These are phyloP conservation scores for Dictyostelium citrinum DNA, from an alignment of 78 protist species.

Conservation along the genomic window DNA sequence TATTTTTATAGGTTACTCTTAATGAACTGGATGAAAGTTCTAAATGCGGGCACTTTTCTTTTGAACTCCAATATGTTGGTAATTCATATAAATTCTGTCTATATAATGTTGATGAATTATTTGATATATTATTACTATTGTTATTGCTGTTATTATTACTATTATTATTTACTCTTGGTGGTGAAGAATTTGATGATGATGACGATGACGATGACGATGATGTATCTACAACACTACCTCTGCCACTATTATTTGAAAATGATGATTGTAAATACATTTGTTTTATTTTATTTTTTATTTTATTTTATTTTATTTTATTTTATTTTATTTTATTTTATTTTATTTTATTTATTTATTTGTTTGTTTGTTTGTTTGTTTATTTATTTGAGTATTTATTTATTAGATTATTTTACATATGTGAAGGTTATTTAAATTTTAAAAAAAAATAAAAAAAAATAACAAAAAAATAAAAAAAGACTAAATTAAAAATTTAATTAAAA, in stretches of 20 bases:
- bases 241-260: constrained; percentile 5
- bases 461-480: not conserved
- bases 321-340: not conserved
- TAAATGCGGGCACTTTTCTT: constrained; percentile 38
- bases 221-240: not conserved
- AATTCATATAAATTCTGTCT: constrained; percentile 11
- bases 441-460: not conserved
- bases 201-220: not conserved
- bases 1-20: constrained; percentile 46
- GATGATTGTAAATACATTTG: constrained; percentile 5
- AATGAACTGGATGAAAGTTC: constrained; percentile 18
- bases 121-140: not conserved
- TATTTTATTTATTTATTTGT: not conserved
- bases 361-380: not conserved
- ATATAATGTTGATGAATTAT: constrained; percentile 8
- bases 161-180: not conserved
- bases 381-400: not conserved
- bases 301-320: not conserved
- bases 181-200: not conserved
- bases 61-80: constrained; percentile 68
- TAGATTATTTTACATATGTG: no score
- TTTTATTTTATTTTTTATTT: not conserved
- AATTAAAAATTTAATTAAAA: not conserved
- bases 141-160: not conserved
- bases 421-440: no score